Evolutionary conservation across 495 filamentous ascomycete species (phyloP).

Genomic region (Tuber umbilicatum): DNA sequence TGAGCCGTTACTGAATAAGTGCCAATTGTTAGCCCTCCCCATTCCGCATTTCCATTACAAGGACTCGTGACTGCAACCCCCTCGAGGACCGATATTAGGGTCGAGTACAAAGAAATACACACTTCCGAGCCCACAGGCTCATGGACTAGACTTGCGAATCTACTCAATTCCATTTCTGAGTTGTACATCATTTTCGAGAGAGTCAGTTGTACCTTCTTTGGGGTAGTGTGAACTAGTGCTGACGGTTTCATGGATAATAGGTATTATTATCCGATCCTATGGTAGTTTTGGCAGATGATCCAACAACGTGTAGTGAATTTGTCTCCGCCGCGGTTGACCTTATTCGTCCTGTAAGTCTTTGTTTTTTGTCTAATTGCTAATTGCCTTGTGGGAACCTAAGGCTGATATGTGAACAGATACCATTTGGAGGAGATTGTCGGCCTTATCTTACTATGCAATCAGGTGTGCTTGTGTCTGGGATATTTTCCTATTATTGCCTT

Average conservation of each 20-base stretch:
- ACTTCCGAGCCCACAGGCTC: constrained; percentile 39
- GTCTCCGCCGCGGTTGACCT: constrained; percentile 38
- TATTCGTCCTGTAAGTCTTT: constrained; percentile 35
- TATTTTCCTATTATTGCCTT: not conserved
- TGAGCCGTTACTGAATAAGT: constrained; percentile 8
- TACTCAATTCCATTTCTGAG: constrained; percentile 38
- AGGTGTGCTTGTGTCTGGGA: constrained; percentile 13
- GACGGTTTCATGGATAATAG: constrained; percentile 10
- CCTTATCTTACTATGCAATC: constrained; percentile 42
- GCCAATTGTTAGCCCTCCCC: constrained; percentile 33
- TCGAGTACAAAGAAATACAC: constrained; percentile 40
- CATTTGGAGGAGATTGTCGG: constrained; percentile 39
- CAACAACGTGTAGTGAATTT: constrained; percentile 40
- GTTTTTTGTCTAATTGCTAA: constrained; percentile 7
- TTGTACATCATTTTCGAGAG: constrained; percentile 42
- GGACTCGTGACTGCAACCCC: constrained; percentile 34
- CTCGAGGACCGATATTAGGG: constrained; percentile 34
- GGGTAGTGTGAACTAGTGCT: not conserved
- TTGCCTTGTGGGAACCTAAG: not conserved
- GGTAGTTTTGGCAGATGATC: constrained; percentile 40
- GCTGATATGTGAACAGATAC: constrained; percentile 36
- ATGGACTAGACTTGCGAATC: constrained; percentile 38
- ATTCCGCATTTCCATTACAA: constrained; percentile 40
- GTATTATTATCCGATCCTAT: constrained; percentile 40
- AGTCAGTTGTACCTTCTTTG: constrained; percentile 22